phyloP scores from a whole-genome alignment of 192 early-diverging fungal species.

The Lobosporangium transversale region DNA sequence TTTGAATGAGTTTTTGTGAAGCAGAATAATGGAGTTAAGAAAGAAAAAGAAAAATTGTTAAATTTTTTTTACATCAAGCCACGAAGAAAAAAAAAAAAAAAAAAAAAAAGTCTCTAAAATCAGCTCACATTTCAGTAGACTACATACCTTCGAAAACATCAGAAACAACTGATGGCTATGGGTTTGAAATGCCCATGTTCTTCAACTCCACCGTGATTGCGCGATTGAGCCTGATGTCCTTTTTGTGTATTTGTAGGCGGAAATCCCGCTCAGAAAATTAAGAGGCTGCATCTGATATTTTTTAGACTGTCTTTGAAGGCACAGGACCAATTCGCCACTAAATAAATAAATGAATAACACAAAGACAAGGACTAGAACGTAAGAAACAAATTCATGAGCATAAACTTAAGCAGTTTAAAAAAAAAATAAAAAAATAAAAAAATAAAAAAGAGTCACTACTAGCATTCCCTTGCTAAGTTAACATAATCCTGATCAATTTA shows the following conservation, averaged over 20 bases:
- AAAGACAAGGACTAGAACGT: background rate
- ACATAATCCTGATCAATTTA: background rate
- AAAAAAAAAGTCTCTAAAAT: too few species aligned
- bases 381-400: background rate
- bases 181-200: background rate
- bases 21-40: background rate
- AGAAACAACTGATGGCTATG: constrained; percentile 4
- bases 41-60: background rate
- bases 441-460: background rate
- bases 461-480: constrained; percentile 1
- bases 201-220: constrained; percentile 4
- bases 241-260: constrained; percentile 1
- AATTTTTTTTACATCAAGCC: background rate
- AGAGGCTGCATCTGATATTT: background rate
- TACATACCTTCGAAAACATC: constrained; percentile 6
- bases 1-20: constrained; percentile 23
- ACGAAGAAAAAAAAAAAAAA: background rate
- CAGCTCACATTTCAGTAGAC: constrained; percentile 7
- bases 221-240: constrained; percentile 7
- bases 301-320: background rate
- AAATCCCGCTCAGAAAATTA: background rate
- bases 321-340: constrained; percentile 2
- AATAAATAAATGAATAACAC: background rate
- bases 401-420: background rate
- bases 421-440: background rate